Base-by-base conservation (phyloP, 345 rosid species). In the Sisymbrium altissimum region DNA sequence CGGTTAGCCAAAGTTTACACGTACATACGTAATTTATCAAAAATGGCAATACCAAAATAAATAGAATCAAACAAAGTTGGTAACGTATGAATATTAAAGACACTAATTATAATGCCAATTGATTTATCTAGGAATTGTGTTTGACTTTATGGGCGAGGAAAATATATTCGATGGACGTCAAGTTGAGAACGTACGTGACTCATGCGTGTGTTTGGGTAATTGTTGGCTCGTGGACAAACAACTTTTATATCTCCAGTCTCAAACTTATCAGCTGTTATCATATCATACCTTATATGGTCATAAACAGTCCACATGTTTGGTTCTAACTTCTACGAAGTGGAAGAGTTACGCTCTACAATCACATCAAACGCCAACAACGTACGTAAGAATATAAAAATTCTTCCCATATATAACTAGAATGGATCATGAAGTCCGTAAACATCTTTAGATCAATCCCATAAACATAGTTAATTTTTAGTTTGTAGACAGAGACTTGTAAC, bases 41-140 rank as follows among this genome's bases (percentile, higher is more conserved):
- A n/a, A n/a, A n/a, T n/a, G n/a, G n/a, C n/a, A n/a, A n/a, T n/a
- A n/a, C n/a, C n/a, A n/a, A n/a, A n/a, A n/a, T n/a, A n/a, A n/a
- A n/a, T n/a, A n/a, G n/a, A n/a, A n/a, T n/a, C n/a, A n/a, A n/a
- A n/a, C n/a, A n/a, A n/a, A n/a, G n/a, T n/a, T n/a, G n/a, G n/a
- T n/a, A n/a, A n/a, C n/a, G n/a, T n/a, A n/a, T n/a, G n/a, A n/a
- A n/a, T n/a, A n/a, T n/a, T n/a, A n/a, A n/a, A n/a, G n/a, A 66
- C 66, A 33, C 10, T 9, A 45, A 13, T 15, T 23, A 56, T 45
- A 71, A 56, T 65, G 59, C 40, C 0, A 45, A 55, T 45, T 56
- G 65, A 25, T 8, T n/a, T n/a, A n/a, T n/a, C 14, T 73, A 73
- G 66, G 49, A 55, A 64, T 55, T 65, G 72, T 74, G 25, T 38